Evolutionary conservation across 2,329 filamentous ascomycete genomes (phyloP), one percentile per base, ranked within the genome.

Genomic region (Cordyceps cicadae): DNA sequence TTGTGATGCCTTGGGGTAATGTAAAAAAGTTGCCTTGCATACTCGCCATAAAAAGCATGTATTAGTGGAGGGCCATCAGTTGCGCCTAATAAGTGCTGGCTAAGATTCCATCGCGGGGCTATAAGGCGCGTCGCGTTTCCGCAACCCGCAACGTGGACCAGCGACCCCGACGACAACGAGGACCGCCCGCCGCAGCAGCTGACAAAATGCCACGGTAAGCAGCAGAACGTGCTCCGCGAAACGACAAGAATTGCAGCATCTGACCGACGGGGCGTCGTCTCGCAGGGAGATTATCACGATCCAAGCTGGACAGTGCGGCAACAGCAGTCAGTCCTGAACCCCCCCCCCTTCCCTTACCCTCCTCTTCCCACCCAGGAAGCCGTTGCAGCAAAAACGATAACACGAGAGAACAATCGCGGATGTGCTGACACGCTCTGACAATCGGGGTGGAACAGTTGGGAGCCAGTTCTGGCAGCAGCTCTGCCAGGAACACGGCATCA

Each of bases 401-500:
- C 3, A 39, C 53, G n/a, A 46, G 15, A 9, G n/a, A 41, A 6
- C 17, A 21, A 37, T 9, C 15, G 34, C 29, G 6, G 34, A 54
- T 21, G 41, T 19, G 15, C 15, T 43, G 46, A 51, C 59, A 37
- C 57, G 12, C 2, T 24, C 8, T 3, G 15, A 11, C 8, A 24
- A 24, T 8, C 15, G 6, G 43, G n/a, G 11, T 29, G 29, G 7
- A 29, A 64, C 66, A 96, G 92, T 97, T 74, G 94, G 94, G 63
- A 93, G 90, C 70, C 91, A 97, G 73, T 99, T 99, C 78, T 99
- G 94, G 94, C 93, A 97, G 75, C 94, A 97, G 77, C 85, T 97
- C 63, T 99, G 94, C 75, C 89, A 93, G 73, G 94, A 99, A 77
- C 94, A 99, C 73, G 94, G 95, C 64, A 99, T 99, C 78, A 96